These are phyloP conservation scores for Larix kaempferi DNA, from an alignment of 75 land plant genomes.

Conservation along the genomic window DNA sequence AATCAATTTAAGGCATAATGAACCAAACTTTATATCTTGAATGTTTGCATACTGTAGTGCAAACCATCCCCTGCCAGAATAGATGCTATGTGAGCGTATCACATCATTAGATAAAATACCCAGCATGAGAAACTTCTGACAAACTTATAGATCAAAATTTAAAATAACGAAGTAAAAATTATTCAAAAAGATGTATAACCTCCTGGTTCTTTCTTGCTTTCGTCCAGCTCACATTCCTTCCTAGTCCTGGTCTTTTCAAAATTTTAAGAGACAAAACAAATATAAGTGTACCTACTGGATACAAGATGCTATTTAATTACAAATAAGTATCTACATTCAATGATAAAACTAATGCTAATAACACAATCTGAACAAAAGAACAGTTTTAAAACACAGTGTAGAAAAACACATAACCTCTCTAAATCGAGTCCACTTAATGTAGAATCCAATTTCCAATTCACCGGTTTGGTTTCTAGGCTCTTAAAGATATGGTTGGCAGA, in stretches of 20 bases:
- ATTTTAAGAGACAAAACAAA: background rate
- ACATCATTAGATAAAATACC: background rate
- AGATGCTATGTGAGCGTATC: background rate
- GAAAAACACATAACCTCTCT: background rate
- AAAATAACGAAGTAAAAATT: background rate
- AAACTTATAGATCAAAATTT: background rate
- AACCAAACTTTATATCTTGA: background rate
- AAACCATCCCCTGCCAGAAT: background rate
- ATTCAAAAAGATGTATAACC: background rate
- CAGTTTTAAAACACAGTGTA: background rate
- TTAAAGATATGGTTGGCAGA: constrained; percentile 36
- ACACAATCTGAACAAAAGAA: too few relatives aligned
- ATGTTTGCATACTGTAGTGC: background rate
- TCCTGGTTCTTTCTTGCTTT: constrained; percentile 2
- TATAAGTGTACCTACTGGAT: background rate
- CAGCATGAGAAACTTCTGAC: background rate
- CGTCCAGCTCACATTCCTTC: constrained; percentile 6
- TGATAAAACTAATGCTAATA: constrained; percentile 6
- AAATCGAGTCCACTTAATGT: background rate
- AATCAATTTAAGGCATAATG: background rate
- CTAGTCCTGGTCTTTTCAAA: background rate
- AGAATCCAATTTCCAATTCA: background rate
- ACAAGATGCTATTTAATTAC: background rate
- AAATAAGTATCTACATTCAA: background rate
- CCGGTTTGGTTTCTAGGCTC: background rate